A percentile compares a stretch with the other conserved stretches of the same genome.
These are phyloP conservation scores for Talaromyces marneffei DNA, from an alignment of 2,329 filamentous ascomycete genomes.

Conservation along the genomic window DNA sequence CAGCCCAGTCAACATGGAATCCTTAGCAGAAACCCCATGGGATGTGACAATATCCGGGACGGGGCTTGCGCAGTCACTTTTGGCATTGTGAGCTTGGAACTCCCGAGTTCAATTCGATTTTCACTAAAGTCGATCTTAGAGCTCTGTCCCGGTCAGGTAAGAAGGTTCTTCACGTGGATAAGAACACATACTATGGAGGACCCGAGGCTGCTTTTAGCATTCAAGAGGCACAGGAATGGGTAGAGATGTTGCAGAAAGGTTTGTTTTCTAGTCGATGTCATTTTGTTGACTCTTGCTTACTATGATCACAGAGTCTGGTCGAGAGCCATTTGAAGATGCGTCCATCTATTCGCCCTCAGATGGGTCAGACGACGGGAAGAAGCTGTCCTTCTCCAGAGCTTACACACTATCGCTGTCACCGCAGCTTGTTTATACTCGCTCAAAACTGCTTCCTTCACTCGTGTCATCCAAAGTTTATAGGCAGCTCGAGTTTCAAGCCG, in stretches of 20 bases:
- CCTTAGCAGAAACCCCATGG: slow-evolving; percentile 67
- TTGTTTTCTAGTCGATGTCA: slow-evolving; percentile 13
- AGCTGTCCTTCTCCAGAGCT: slow-evolving; percentile 54
- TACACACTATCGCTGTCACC: slow-evolving; percentile 83
- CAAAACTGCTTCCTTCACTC: slow-evolving; percentile 67
- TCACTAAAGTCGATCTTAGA: slow-evolving; percentile 59
- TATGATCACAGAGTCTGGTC: slow-evolving; percentile 24
- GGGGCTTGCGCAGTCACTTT: slow-evolving; percentile 69
- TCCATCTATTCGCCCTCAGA: slow-evolving; percentile 24
- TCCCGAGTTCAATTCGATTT: slow-evolving; percentile 28
- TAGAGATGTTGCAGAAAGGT: slow-evolving; percentile 42
- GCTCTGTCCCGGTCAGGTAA: slow-evolving; percentile 87
- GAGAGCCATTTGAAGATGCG: slow-evolving; percentile 37
- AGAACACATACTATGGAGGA: slow-evolving; percentile 82
- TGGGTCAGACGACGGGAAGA: slow-evolving; percentile 17
- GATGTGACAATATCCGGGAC: slow-evolving; percentile 76
- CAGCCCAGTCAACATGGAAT: slow-evolving; percentile 56
- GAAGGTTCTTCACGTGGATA: slow-evolving; percentile 84
- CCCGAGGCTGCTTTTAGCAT: slow-evolving; percentile 79
- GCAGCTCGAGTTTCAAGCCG: slow-evolving; percentile 87
- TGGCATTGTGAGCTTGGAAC: slow-evolving; percentile 59
- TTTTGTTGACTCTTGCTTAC: slow-evolving; percentile 10
- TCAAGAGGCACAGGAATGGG: slow-evolving; percentile 74
- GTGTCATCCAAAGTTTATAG: slow-evolving; percentile 85
- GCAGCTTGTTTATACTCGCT: slow-evolving; percentile 78